Evolutionary conservation across 257 asterid genomes (phyloP), one percentile per base, ranked within the genome.

Genomic region (Jasminum sambac): DNA sequence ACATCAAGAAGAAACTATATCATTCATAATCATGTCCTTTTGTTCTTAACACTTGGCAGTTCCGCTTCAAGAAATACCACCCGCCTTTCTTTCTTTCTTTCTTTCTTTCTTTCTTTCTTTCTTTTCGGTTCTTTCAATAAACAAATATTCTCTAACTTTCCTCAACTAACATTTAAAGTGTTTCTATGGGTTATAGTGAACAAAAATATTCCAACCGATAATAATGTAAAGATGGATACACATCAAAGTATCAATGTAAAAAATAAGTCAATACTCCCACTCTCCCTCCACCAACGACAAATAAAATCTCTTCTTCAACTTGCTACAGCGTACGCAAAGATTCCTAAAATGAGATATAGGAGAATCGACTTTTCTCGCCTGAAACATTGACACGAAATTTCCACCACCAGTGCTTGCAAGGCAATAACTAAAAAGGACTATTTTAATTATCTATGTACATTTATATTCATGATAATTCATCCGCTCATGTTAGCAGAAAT

Each of bases 401-500:
- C 1, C 17, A 50, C 26, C 59, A 50, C 12, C 19, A 3, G 11
- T 6, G 1, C 12, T 9, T 50, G 25, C 59, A 50, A 50, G 3
- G 12, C 59, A 4, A 24, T 8, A 24, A 50, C 10, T 2, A 11
- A 17, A 6, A 4, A 24, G 59, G 19, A n/a, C 11, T 48, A 17
- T 50, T 21, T 40, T 36, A 4, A 59, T 42, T 66, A 17, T 30
- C 61, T 16, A 48, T 26, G 58, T 24, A 62, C 24, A 46, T 41
- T 44, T 38, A 34, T 34, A 14, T 52, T 63, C 23, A 65, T 60
- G 57, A 42, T 40, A 16, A 50, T 16, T 16, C 9, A 16, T 48
- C 43, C 39, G 41, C 26, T 69, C 2, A 78, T 69, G 34, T n/a
- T 16, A 41, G 41, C 26, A 23, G 23, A 55, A 37, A 69, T 16